Evolutionary conservation across 108 stramenopile genomes (phyloP), one percentile per base, ranked within the genome.

Genomic region (Cyclostephanos tholiformis): DNA sequence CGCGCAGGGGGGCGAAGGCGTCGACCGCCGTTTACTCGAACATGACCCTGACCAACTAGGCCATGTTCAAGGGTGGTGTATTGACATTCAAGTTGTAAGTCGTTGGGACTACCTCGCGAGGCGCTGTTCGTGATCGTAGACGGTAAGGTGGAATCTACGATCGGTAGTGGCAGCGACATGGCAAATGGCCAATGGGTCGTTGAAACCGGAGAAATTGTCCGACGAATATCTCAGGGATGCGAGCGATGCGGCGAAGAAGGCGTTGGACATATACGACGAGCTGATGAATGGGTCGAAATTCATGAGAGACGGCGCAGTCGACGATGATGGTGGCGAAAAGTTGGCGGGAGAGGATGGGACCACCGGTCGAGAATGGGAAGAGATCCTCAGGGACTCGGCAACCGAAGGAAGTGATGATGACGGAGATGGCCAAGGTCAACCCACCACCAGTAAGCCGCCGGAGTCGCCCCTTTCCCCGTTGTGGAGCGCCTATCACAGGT

Each of bases 201-300:
- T 78, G 48, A 26, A 56, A 25, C 25, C 52, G 50, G 22, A 22
- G 10, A 44, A 44, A 8, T 44, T 13, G 27, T 22, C 49, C 23
- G 86, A 65, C 11, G 79, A 89, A 59, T 60, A 72, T 30, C 57
- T 91, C 46, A 74, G 76, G 26, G 72, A 79, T 60, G 88, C 94
- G 27, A 89, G 88, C 35, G 91, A 91, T 23, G 86, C 86, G 67
- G 87, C 94, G 30, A 75, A 78, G 50, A 79, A 81, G 25, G 88
- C 86, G 11, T 61, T 95, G 52, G 51, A 71, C 14, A 79, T 88
- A 51, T 86, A 85, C 61, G 91, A 90, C 41, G 84, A 74, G 57
- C 51, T 81, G 32, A 63, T 74, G 29, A 81, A 81, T 66, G 63
- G 72, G 20, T 57, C 79, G 9, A 73, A 69, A 26, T 30, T 63